Percentiles rank a stretch among this genome's conserved stretches.
Conservation (phyloP, 352 stramenopile species). For the Globisporangium ultimum region DNA sequence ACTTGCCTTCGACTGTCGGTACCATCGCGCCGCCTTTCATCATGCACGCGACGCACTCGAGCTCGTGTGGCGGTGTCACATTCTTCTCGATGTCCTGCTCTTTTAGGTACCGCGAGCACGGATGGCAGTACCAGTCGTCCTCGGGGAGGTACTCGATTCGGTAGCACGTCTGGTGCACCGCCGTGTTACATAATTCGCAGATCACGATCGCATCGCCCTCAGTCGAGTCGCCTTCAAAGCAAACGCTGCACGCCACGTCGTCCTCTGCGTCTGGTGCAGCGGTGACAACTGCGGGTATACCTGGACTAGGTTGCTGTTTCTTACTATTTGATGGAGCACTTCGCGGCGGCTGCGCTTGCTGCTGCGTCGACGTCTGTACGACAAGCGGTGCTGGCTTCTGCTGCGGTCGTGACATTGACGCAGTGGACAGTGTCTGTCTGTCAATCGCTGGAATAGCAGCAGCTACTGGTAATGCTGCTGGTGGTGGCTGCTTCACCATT, state of each 20-base stretch:
- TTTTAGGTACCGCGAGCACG: slow-evolving; percentile 54
- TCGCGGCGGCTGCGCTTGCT: background rate
- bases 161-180: slow-evolving; percentile 84
- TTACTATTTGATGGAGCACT: background rate
- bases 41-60: slow-evolving; percentile 53
- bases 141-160: slow-evolving; percentile 59
- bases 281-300: background rate
- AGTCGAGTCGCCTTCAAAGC: slow-evolving; percentile 55
- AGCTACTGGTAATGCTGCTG: background rate
- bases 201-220: slow-evolving; percentile 78
- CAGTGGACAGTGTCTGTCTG: background rate
- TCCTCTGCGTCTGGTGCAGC: slow-evolving; percentile 24
- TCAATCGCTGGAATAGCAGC: background rate
- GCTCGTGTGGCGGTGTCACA: slow-evolving; percentile 48
- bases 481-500: background rate
- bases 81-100: slow-evolving; percentile 36
- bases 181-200: slow-evolving; percentile 67
- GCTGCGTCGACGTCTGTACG: background rate
- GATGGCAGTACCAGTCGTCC: slow-evolving; percentile 73
- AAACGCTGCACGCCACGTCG: slow-evolving; percentile 63
- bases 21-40: slow-evolving; percentile 52
- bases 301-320: too few relatives aligned
- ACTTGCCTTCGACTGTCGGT: slow-evolving; percentile 39
- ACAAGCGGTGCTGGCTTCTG: background rate
- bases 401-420: background rate